Evolutionary conservation across 2,329 filamentous ascomycete species (phyloP), one percentile per base, ranked within the genome.

Genomic region (Graphilbum sp.): DNA sequence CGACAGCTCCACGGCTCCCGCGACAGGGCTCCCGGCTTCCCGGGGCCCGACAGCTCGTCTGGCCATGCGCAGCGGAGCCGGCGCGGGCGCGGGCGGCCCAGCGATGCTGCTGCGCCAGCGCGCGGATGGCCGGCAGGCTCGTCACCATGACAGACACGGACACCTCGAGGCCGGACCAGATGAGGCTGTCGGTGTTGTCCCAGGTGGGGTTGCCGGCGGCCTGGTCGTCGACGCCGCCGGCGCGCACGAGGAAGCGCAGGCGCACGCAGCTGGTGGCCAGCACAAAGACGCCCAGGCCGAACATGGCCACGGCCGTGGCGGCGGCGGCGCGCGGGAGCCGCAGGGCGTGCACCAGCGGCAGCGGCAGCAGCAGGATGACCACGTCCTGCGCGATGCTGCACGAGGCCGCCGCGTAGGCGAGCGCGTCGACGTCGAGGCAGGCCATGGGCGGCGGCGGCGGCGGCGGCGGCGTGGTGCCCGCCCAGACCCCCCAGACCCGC

Each of bases 91-190:
- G n/a, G n/a, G n/a, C n/a, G n/a, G n/a, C n/a, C n/a, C n/a, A n/a
- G n/a, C 23, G 7, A 25, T 25, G 23, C 23, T n/a, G 27, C 29
- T 23, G 38, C 17, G 32, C 16, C 9, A 25, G 11, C 12, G 27
- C 38, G 6, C 38, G 38, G 15, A 40, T 36, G 13, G 38, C 41
- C 23, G 62, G 62, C 5, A 63, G 49, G 27, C 57, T 61, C 23
- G 54, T 54, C 18, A 62, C 55, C 25, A 64, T 53, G 32, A 64
- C 52, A n/a, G 61, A 55, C 0, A 58, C 51, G 1, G 60, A 53
- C 5, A 62, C 50, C 46, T 64, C 62, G 20, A 63, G 45, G 2
- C 59, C 59, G 3, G 56, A 58, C 61, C 61, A 64, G 34, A 64
- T 50, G n/a, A 62, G 42, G 6, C 52, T 49, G 41, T 60, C 52